These are phyloP conservation scores for Fusarium sp. DNA, from an alignment of 2,329 filamentous ascomycete genomes.

Conservation along the genomic window DNA sequence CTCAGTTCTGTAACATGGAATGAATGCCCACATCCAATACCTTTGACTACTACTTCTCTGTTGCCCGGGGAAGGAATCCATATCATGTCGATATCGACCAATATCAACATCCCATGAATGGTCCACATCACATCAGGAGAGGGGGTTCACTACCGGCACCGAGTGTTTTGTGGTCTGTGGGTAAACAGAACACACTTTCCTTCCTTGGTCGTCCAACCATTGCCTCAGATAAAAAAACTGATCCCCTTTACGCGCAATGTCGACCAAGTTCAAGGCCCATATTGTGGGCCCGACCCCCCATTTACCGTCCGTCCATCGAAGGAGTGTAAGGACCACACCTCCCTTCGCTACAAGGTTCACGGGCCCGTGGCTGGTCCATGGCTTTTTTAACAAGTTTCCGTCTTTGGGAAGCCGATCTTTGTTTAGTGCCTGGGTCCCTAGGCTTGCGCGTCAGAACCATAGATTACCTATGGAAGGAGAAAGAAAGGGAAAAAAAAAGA, in stretches of 20 bases:
- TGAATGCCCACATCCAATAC: neutral
- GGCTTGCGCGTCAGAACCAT: conserved; percentile 5
- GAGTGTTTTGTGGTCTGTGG: neutral
- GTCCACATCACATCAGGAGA: neutral
- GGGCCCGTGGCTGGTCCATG: neutral
- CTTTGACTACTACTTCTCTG: neutral
- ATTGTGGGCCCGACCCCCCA: neutral
- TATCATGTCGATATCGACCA: neutral
- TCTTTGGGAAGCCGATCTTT: neutral
- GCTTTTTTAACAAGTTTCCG: neutral
- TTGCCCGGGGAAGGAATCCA: neutral
- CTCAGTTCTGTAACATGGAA: conserved; percentile 4
- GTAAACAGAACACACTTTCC: neutral
- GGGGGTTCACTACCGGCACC: neutral
- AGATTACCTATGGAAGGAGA: neutral
- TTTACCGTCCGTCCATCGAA: neutral
- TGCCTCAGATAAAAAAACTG: neutral
- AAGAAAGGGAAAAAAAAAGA: neutral
- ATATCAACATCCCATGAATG: no score
- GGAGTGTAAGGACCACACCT: neutral
- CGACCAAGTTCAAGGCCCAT: neutral
- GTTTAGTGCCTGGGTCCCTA: neutral
- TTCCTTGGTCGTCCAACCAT: neutral
- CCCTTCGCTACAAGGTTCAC: neutral
- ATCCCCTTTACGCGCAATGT: neutral